phyloP scores from a whole-genome alignment of 2,329 filamentous ascomycete species.

The Fusarium chlamydosporum region DNA sequence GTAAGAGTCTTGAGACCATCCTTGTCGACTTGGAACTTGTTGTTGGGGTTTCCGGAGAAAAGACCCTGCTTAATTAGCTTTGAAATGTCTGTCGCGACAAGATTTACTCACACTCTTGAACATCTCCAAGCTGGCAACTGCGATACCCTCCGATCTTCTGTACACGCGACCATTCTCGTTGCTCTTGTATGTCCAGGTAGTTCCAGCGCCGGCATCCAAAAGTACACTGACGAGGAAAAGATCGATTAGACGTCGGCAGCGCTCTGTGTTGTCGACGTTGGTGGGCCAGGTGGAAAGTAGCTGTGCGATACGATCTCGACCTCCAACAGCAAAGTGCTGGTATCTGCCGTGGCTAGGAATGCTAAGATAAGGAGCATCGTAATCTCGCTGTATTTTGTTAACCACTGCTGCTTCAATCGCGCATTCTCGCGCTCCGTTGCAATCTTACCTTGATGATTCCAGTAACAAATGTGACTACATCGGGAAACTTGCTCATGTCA shows the following conservation, averaged over 20 bases:
- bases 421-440: neutral
- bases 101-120: slow-evolving; percentile 76
- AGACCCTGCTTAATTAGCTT: slow-evolving; percentile 67
- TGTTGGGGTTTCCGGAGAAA: slow-evolving; percentile 85
- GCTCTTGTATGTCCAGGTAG: slow-evolving; percentile 92
- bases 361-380: slow-evolving; percentile 66
- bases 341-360: slow-evolving; percentile 91
- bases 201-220: slow-evolving; percentile 90
- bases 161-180: slow-evolving; percentile 88
- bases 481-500: slow-evolving; percentile 84
- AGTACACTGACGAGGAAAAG: slow-evolving; percentile 85
- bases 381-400: slow-evolving; percentile 63
- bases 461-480: slow-evolving; percentile 89
- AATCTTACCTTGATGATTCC: slow-evolving; percentile 87
- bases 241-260: slow-evolving; percentile 81
- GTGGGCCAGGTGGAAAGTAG: slow-evolving; percentile 78
- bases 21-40: slow-evolving; percentile 92
- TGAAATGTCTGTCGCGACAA: slow-evolving; percentile 1
- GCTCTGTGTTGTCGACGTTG: slow-evolving; percentile 78
- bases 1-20: slow-evolving; percentile 82
- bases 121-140: slow-evolving; percentile 85
- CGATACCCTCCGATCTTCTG: slow-evolving; percentile 88
- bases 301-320: slow-evolving; percentile 78
- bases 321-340: slow-evolving; percentile 88
- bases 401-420: neutral